Evolutionary conservation across 163 green algal species (phyloP), one percentile per base, ranked within the genome.

Genomic region (Prototheca stagnorum): DNA sequence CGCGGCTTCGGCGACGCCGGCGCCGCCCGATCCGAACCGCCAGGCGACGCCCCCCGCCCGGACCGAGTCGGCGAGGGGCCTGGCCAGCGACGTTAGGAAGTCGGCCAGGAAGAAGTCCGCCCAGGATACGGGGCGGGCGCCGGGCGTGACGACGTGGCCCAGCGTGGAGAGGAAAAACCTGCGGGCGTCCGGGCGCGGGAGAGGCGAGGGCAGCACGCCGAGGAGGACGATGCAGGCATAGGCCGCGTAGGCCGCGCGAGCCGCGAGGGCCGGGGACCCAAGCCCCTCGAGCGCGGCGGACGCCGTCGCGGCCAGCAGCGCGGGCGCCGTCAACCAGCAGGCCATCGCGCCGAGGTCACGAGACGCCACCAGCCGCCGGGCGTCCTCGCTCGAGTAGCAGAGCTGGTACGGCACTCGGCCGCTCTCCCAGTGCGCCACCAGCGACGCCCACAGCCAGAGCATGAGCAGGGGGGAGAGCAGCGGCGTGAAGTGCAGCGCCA

Each of bases 41-140:
- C 79, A 64, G 0, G 70, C 46, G 72, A 93, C 85, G 15, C 62
- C 69, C n/a, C 81, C 50, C 16, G 64, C 58, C 59, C n/a, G n/a
- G n/a, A n/a, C n/a, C n/a, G n/a, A n/a, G n/a, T n/a, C n/a, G n/a
- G n/a, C n/a, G n/a, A n/a, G n/a, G n/a, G n/a, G n/a, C n/a, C 87
- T 91, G 22, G 78, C 73, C 37, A 95, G 66, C 4, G 65, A 84
- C 9, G 80, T 92, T 15, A 90, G 57, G 0, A 92, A 60, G 60
- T 94, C 84, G 2, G 84, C 84, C 27, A 94, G 54, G 33, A 93
- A 49, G 53, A 93, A 94, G 57, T 94, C 84, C 3, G 81, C 57
- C 70, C 82, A 93, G 11, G 53, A 60, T 26, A 94, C 81, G n/a
- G n/a, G n/a, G 23, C 61, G 49, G 14, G 62, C 36, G 16, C 88